A percentile compares a stretch with the other conserved stretches of the same genome.
These are phyloP conservation scores for Zanthoxylum bungeanum DNA, from an alignment of 345 rosid genomes.

Conservation along the genomic window DNA sequence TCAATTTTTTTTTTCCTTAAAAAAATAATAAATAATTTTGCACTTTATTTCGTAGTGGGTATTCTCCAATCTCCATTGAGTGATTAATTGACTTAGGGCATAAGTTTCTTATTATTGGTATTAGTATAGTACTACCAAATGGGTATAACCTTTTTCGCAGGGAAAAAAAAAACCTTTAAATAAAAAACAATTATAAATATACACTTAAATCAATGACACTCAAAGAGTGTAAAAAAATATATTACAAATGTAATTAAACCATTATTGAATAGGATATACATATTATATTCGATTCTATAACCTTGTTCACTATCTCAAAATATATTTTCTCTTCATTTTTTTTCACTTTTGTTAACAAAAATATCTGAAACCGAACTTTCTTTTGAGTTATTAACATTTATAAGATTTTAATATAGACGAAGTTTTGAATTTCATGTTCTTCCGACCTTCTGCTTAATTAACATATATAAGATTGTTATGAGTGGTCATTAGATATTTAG, in stretches of 20 bases:
- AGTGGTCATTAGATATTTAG: no score
- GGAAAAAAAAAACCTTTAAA: no score
- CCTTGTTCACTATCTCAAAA: background rate
- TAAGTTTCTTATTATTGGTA: background rate
- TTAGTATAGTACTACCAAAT: slow-evolving; percentile 1
- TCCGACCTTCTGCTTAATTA: background rate
- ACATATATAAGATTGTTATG: no score
- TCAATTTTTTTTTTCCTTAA: background rate
- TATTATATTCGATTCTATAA: background rate
- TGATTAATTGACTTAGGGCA: background rate
- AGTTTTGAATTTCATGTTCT: background rate
- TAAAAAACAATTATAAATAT: no score
- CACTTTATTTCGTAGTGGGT: slow-evolving; percentile 1
- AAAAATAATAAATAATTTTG: background rate
- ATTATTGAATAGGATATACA: no score
- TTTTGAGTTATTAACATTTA: background rate
- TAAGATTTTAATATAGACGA: background rate
- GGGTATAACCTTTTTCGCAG: no score
- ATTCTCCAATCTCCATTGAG: slow-evolving; percentile 3
- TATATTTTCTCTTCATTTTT: background rate
- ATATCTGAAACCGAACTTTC: background rate
- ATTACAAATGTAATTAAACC: background rate
- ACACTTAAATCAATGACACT: no score
- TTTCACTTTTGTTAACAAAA: background rate
- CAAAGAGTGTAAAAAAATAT: no score